Evolutionary conservation across 148 eudicot genomes (phyloP).

Genomic region (Spergularia bocconei): DNA sequence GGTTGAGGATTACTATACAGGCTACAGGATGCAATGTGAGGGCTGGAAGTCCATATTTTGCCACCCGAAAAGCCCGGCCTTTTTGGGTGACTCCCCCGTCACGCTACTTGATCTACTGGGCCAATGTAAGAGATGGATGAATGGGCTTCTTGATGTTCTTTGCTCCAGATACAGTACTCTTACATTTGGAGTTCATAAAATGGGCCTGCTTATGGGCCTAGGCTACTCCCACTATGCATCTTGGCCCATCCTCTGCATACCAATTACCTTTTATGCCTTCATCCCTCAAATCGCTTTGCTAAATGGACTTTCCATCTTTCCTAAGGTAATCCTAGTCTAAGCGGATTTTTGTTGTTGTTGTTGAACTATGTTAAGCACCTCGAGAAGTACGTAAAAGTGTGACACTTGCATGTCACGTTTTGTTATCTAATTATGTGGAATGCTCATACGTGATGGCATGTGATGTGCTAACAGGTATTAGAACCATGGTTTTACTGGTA

Average conservation of each 20-base stretch:
- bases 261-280: constrained; percentile 50
- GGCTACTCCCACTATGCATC: constrained; percentile 35
- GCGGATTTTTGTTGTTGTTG: too few species aligned
- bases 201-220: constrained; percentile 46
- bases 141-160: constrained; percentile 54
- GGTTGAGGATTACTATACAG: constrained; percentile 55
- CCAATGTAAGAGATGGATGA: constrained; percentile 53
- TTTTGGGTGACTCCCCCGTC: constrained; percentile 54
- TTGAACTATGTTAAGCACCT: too few species aligned
- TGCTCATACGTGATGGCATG: too few species aligned
- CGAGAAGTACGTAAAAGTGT: too few species aligned
- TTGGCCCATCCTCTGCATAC: constrained; percentile 44
- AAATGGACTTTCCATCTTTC: constrained; percentile 44
- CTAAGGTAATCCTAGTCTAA: constrained; percentile 35
- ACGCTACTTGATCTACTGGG: constrained; percentile 38
- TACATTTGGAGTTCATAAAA: constrained; percentile 33
- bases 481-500: constrained; percentile 41
- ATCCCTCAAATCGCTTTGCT: constrained; percentile 63
- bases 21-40: constrained; percentile 48
- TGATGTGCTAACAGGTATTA: constrained; percentile 27
- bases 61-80: constrained; percentile 50
- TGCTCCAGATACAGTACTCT: constrained; percentile 40
- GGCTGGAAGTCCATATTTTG: constrained; percentile 61
- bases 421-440: not conserved
- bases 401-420: too few species aligned